Conservation (phyloP, 2,329 filamentous ascomycete genomes). For the Helotiales sp. region DNA sequence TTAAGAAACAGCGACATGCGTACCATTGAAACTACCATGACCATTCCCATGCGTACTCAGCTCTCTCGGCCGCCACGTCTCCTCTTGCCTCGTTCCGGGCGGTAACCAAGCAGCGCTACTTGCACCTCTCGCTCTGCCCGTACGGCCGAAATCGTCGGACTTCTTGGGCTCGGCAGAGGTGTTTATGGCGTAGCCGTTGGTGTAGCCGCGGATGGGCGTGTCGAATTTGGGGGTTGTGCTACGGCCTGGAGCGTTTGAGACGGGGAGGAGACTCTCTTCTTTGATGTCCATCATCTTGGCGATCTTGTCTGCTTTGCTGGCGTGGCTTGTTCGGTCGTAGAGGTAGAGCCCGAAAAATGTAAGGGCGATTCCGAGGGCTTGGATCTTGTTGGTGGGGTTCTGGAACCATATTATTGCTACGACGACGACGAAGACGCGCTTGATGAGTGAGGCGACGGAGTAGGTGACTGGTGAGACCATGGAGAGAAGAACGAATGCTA, state of each 20-base stretch:
- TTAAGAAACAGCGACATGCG: slow-evolving; percentile 16
- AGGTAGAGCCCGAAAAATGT: slow-evolving; percentile 94
- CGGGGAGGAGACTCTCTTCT: slow-evolving; percentile 41
- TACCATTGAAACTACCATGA: not conserved
- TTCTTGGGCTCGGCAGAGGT: slow-evolving; percentile 42
- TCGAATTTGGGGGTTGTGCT: slow-evolving; percentile 42
- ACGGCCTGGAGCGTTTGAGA: slow-evolving; percentile 30
- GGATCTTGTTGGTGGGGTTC: slow-evolving; percentile 80
- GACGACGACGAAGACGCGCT: slow-evolving; percentile 95
- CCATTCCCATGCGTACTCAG: slow-evolving; percentile 10
- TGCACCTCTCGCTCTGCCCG: slow-evolving; percentile 48
- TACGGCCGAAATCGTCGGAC: slow-evolving; percentile 60
- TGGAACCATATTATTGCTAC: slow-evolving; percentile 97
- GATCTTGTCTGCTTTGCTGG: slow-evolving; percentile 83
- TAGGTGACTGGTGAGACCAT: slow-evolving; percentile 97
- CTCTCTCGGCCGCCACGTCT: slow-evolving; percentile 68
- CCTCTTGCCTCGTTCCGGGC: slow-evolving; percentile 82
- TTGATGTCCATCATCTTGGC: slow-evolving; percentile 67
- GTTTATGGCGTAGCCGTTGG: slow-evolving; percentile 52
- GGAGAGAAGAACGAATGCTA: slow-evolving; percentile 90
- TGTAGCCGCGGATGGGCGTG: slow-evolving; percentile 49
- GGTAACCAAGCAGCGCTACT: slow-evolving; percentile 69
- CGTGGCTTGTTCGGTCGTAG: slow-evolving; percentile 90
- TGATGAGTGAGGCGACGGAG: slow-evolving; percentile 93
- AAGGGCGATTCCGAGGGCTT: slow-evolving; percentile 82